A percentile compares a stretch with the other conserved stretches of the same genome.
Evolutionary conservation across 106 monocot genomes (phyloP).

Genomic region (Dioscorea alata): DNA sequence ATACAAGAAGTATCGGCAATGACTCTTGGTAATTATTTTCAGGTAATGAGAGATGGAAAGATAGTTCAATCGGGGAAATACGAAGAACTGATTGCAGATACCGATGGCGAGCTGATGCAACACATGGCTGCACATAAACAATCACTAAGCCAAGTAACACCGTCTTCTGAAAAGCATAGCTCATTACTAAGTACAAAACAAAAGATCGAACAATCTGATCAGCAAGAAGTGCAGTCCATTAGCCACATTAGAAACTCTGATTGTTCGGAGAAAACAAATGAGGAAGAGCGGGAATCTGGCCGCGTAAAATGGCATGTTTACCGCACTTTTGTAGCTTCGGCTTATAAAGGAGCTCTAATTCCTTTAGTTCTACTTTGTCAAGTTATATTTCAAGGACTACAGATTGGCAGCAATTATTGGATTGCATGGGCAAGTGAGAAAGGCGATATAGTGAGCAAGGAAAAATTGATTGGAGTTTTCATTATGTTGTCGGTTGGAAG

Average conservation of each 20-base stretch:
- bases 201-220: conserved; percentile 20
- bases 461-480: conserved; percentile 50
- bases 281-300: conserved; percentile 69
- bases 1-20: too few species aligned
- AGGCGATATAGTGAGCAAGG: conserved; percentile 28
- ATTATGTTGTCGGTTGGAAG: conserved; percentile 52
- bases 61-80: conserved; percentile 77
- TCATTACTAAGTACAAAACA: not conserved
- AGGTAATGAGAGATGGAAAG: conserved; percentile 79
- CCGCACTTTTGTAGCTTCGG: conserved; percentile 54
- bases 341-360: conserved; percentile 62
- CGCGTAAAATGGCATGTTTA: conserved; percentile 74
- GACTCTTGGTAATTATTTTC: conserved; percentile 4
- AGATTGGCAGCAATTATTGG: conserved; percentile 91
- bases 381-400: conserved; percentile 64
- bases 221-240: conserved; percentile 11
- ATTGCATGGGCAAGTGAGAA: conserved; percentile 75
- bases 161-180: conserved; percentile 16
- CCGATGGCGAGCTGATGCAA: conserved; percentile 48
- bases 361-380: conserved; percentile 68
- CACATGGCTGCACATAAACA: conserved; percentile 72
- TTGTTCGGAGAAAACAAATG: conserved; percentile 3
- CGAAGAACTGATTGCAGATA: conserved; percentile 49
- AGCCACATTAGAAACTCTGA: conserved; percentile 13
- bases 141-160: conserved; percentile 41